phyloP scores from a whole-genome alignment of 306 rosid species.

The Myrica gale region DNA sequence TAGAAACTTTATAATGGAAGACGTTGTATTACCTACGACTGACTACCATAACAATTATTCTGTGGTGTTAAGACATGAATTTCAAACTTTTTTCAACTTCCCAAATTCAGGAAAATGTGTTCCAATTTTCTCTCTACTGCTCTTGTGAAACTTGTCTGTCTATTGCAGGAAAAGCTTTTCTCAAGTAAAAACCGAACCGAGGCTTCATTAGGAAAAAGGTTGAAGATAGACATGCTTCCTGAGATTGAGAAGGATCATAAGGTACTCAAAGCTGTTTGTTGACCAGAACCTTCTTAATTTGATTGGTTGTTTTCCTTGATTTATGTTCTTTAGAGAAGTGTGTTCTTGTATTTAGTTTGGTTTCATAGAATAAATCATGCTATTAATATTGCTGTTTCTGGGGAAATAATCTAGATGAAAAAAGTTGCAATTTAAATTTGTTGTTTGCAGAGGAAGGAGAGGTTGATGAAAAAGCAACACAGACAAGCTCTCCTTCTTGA shows the following conservation, averaged over 20 bases:
- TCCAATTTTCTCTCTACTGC: conserved; percentile 9
- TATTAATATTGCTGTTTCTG: too few relatives aligned
- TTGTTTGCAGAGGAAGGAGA: conserved; percentile 74
- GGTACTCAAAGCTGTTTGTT: conserved; percentile 46
- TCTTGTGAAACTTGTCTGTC: conserved; percentile 34
- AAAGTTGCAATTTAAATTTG: conserved; percentile 17
- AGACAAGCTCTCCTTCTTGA: conserved; percentile 98
- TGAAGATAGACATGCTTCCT: conserved; percentile 94
- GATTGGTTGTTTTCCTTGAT: conserved; percentile 4
- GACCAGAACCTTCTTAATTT: conserved; percentile 4
- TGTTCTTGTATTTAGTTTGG: not conserved
- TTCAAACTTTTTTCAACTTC: not conserved
- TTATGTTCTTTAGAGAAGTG: conserved; percentile 18
- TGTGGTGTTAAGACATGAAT: not conserved
- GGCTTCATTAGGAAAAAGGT: conserved; percentile 80
- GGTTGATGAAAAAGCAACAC: conserved; percentile 88
- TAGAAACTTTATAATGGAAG: not conserved
- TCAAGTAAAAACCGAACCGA: conserved; percentile 86
- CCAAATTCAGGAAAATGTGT: not conserved
- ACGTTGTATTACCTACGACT: not conserved
- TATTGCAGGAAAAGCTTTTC: conserved; percentile 87
- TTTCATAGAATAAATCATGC: not conserved
- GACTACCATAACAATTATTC: not conserved
- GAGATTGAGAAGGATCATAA: conserved; percentile 97
- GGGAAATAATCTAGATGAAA: not conserved